Conservation (phyloP, 1,139 yeast genomes). For the Pichia sorboxylosa region DNA sequence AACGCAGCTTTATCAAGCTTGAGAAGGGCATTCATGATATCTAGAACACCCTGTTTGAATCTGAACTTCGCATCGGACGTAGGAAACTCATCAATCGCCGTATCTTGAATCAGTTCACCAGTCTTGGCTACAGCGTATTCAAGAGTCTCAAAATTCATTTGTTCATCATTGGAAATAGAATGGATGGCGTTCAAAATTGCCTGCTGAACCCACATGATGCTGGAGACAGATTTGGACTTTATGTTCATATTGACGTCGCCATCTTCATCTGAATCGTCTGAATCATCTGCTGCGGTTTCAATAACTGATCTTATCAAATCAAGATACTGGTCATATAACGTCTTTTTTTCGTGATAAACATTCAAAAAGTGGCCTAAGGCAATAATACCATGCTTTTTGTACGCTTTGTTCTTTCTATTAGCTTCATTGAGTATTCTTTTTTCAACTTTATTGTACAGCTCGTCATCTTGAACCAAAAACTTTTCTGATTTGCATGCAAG, state of each 20-base stretch:
- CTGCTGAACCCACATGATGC: slow-evolving; percentile 1
- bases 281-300: slow-evolving; percentile 8
- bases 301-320: slow-evolving; percentile 28
- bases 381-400: slow-evolving; percentile 44
- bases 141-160: slow-evolving; percentile 2
- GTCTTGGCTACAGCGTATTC: slow-evolving; percentile 4
- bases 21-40: slow-evolving; percentile 2
- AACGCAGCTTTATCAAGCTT: slow-evolving; percentile 2
- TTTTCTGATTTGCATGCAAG: slow-evolving; percentile 37
- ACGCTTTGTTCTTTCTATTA: slow-evolving; percentile 52
- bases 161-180: slow-evolving; percentile 5
- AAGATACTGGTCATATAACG: slow-evolving; percentile 30
- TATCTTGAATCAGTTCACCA: slow-evolving; percentile 1
- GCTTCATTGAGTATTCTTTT: slow-evolving; percentile 48
- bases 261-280: slow-evolving; percentile 24
- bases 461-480: slow-evolving; percentile 22
- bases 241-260: slow-evolving; percentile 2
- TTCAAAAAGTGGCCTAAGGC: slow-evolving; percentile 39
- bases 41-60: slow-evolving; percentile 6
- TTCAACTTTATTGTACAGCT: slow-evolving; percentile 27
- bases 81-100: slow-evolving; percentile 6
- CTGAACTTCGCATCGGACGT: slow-evolving; percentile 10
- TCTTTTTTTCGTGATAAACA: slow-evolving; percentile 30
- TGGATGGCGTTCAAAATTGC: slow-evolving; percentile 3
- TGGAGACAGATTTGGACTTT: slow-evolving; percentile 1